phyloP scores from a whole-genome alignment of 2,329 filamentous ascomycete genomes.

The Ascochyta viciae-villosae region DNA sequence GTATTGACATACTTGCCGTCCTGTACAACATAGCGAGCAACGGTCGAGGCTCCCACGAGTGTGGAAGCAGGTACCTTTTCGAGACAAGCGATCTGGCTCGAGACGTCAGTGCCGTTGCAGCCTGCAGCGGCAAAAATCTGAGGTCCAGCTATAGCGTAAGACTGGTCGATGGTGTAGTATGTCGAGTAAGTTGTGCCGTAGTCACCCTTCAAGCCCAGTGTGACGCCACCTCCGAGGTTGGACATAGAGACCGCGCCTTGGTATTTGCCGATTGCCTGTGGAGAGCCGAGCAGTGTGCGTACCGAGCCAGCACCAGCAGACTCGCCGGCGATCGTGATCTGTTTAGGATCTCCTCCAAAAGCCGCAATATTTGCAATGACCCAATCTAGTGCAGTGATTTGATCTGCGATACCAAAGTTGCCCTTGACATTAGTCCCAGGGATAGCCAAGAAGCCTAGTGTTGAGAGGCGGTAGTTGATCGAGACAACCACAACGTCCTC shows the following conservation, averaged over 20 bases:
- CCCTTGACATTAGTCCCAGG: conserved; percentile 42
- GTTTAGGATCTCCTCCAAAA: conserved; percentile 37
- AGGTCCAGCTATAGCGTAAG: conserved; percentile 58
- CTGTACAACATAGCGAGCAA: conserved; percentile 63
- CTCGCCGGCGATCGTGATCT: conserved; percentile 31
- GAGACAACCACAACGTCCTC: conserved; percentile 63
- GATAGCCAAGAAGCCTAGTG: conserved; percentile 19
- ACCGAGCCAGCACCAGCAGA: conserved; percentile 34
- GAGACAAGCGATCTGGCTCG: conserved; percentile 62
- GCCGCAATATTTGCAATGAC: conserved; percentile 49
- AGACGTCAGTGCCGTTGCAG: conserved; percentile 57
- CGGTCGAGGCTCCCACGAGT: conserved; percentile 51
- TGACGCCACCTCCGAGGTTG: conserved; percentile 64
- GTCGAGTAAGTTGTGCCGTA: conserved; percentile 66
- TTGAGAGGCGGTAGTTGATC: conserved; percentile 32
- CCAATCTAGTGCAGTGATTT: conserved; percentile 52
- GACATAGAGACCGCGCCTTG: conserved; percentile 59
- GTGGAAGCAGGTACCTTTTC: conserved; percentile 54
- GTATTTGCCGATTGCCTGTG: conserved; percentile 56
- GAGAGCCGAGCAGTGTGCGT: conserved; percentile 62
- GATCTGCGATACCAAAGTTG: conserved; percentile 32
- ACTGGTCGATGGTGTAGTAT: conserved; percentile 64
- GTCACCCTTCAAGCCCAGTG: conserved; percentile 61
- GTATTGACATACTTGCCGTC: conserved; percentile 64
- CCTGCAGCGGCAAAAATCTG: conserved; percentile 60